These are phyloP conservation scores for Cryptococcus amylolentus DNA, from an alignment of 1,284 basidiomycete genomes.

Conservation along the genomic window DNA sequence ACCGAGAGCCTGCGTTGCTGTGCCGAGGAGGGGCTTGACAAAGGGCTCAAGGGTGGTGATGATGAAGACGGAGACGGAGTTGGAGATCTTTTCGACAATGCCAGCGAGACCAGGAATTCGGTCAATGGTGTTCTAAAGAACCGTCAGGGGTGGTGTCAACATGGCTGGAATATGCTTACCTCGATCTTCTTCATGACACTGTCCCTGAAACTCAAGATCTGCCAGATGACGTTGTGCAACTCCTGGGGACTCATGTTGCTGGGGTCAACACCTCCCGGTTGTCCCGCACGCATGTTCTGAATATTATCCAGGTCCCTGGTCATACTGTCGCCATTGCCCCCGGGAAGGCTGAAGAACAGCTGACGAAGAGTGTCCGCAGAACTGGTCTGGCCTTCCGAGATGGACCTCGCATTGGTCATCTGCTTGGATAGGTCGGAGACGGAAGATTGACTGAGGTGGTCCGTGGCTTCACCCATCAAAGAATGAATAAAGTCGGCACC, in stretches of 20 bases:
- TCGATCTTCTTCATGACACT: constrained; percentile 79
- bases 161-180: constrained; percentile 40
- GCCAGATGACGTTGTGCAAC: constrained; percentile 73
- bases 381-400: constrained; percentile 52
- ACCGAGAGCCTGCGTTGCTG: constrained; percentile 63
- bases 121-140: constrained; percentile 62
- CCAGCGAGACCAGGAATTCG: constrained; percentile 58
- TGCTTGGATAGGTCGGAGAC: constrained; percentile 82
- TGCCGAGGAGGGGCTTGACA: constrained; percentile 72
- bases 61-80: constrained; percentile 76
- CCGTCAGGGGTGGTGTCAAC: not conserved
- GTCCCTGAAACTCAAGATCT: constrained; percentile 81
- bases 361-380: constrained; percentile 48
- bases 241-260: constrained; percentile 85
- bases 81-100: constrained; percentile 76
- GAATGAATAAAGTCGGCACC: constrained; percentile 81
- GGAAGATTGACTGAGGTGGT: constrained; percentile 57
- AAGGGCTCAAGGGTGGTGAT: constrained; percentile 69
- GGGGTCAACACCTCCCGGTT: constrained; percentile 60
- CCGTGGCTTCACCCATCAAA: constrained; percentile 54
- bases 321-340: constrained; percentile 55
- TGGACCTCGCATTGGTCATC: constrained; percentile 60
- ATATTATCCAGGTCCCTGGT: constrained; percentile 71
- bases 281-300: constrained; percentile 62
- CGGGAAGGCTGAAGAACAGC: constrained; percentile 59